Evolutionary conservation across 1,284 basidiomycete genomes (phyloP).

Genomic region (Ustilago lituana): DNA sequence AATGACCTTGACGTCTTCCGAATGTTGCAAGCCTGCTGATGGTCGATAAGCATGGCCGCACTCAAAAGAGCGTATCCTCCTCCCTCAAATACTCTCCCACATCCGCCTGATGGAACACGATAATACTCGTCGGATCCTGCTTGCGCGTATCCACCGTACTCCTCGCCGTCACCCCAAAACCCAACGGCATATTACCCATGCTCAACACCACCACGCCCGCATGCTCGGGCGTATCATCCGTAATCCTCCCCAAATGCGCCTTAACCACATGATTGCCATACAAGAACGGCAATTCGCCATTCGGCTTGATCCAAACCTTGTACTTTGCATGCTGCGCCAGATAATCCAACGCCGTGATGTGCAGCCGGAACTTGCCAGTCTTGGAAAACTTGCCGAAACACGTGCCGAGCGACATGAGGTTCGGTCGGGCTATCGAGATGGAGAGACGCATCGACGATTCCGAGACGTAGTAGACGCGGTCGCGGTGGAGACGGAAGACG

Average conservation of each 20-base stretch:
- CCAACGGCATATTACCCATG: conserved; percentile 84
- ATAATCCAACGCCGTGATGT: conserved; percentile 91
- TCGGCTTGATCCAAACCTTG: conserved; percentile 99
- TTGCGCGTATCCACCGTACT: conserved; percentile 96
- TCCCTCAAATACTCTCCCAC: conserved; percentile 66
- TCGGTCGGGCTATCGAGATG: conserved; percentile 89
- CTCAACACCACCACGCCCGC: conserved; percentile 96
- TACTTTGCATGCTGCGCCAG: conserved; percentile 97
- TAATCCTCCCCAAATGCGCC: conserved; percentile 97
- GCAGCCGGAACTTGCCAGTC: conserved; percentile 96
- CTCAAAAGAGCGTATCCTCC: conserved; percentile 60
- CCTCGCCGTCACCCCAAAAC: conserved; percentile 96
- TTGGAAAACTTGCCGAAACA: conserved; percentile 99
- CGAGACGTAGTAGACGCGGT: conserved; percentile 65
- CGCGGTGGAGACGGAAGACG: conserved; percentile 68
- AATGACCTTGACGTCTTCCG: background rate
- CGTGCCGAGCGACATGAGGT: conserved; percentile 91
- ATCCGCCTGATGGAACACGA: conserved; percentile 95
- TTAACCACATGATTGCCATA: conserved; percentile 99
- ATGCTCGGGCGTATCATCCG: conserved; percentile 98
- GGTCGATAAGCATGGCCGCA: no score
- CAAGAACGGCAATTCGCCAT: conserved; percentile 98
- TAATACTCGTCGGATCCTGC: conserved; percentile 95
- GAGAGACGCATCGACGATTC: conserved; percentile 81
- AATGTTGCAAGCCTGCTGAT: no score